phyloP scores from a whole-genome alignment of 23 red algal genomes.

The Agarophyton chilense region DNA sequence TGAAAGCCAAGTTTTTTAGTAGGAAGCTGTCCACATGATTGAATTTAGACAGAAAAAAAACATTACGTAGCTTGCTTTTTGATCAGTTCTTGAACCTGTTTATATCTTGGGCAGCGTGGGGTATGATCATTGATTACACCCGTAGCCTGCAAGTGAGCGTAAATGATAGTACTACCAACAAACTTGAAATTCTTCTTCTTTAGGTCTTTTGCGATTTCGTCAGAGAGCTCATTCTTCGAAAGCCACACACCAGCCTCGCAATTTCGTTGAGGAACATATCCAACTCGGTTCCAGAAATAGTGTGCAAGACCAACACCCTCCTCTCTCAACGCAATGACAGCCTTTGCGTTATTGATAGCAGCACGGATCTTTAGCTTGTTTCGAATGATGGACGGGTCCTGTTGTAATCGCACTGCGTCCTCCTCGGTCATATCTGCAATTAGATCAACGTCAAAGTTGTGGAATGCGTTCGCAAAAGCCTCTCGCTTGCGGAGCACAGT shows the following conservation, averaged over 20 bases:
- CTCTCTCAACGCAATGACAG: conserved; percentile 49
- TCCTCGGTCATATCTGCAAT: conserved; percentile 44
- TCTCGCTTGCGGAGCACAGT: conserved; percentile 62
- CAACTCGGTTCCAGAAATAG: conserved; percentile 58
- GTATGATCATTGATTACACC: conserved; percentile 76
- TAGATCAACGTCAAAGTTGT: conserved; percentile 48
- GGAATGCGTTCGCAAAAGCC: conserved; percentile 70
- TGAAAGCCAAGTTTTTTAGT: no score
- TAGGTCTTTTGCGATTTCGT: conserved; percentile 58
- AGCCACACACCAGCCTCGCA: not conserved
- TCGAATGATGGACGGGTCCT: conserved; percentile 59
- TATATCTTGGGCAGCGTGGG: conserved; percentile 24
- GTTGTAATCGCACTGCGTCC: conserved; percentile 26
- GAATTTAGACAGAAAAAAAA: no score
- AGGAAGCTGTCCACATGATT: no score
- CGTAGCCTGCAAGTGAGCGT: conserved; percentile 82
- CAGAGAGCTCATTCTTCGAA: conserved; percentile 57
- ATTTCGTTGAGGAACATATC: conserved; percentile 19
- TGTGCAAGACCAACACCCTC: conserved; percentile 45
- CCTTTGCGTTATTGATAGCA: conserved; percentile 54
- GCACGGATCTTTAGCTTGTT: conserved; percentile 52
- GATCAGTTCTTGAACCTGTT: conserved; percentile 25
- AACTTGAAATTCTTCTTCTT: conserved; percentile 76
- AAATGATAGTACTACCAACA: conserved; percentile 64
- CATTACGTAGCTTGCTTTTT: not conserved